phyloP scores from a whole-genome alignment of 192 early-diverging fungal species.

The Gryganskiella cystojenkinii region DNA sequence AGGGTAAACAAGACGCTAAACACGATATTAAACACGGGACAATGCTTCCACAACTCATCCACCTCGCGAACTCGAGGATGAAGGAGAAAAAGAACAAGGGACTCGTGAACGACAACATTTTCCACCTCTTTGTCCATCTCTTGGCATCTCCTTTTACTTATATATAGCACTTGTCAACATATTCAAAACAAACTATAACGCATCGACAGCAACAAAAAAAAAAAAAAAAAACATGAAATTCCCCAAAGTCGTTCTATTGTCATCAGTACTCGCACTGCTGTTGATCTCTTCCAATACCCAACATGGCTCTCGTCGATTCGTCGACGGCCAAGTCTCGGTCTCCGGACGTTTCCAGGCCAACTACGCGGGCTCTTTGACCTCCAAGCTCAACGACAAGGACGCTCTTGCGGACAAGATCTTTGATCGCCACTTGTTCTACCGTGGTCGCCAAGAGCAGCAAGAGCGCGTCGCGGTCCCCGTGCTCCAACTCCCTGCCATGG shows the following conservation, averaged over 20 bases:
- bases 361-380: slow-evolving; percentile 15
- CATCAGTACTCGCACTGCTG: slow-evolving; percentile 6
- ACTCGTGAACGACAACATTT: neutral
- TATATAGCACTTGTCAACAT: neutral
- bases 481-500: slow-evolving; percentile 20
- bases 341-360: slow-evolving; percentile 28
- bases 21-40: too few species aligned
- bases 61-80: too few species aligned
- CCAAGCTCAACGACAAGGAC: neutral
- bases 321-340: slow-evolving; percentile 44
- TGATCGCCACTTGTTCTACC: neutral
- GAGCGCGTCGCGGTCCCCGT: slow-evolving; percentile 1
- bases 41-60: too few species aligned
- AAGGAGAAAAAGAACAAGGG: neutral
- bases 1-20: too few species aligned
- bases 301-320: slow-evolving; percentile 5
- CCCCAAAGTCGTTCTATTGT: slow-evolving; percentile 10
- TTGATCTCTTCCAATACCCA: neutral
- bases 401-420: neutral
- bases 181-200: neutral
- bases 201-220: neutral
- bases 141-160: neutral
- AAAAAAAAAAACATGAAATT: slow-evolving; percentile 7
- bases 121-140: neutral
- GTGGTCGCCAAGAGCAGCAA: neutral